Base-by-base conservation (phyloP, 768 basidiomycete species). In the Boletellus ananas region DNA sequence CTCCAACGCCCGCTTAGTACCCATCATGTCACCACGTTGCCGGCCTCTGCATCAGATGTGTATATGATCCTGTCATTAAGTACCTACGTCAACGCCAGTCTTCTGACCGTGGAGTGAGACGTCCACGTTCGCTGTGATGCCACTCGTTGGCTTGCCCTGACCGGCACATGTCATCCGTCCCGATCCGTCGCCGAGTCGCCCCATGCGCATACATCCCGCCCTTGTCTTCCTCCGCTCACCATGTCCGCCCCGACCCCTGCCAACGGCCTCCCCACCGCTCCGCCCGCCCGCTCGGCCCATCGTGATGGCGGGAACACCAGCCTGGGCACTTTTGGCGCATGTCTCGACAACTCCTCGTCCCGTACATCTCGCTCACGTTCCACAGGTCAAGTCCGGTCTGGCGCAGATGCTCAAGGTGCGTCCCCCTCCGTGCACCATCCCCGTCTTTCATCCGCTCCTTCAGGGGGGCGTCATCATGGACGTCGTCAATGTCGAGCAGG, bases 401-500 rank as follows among this genome's bases (percentile, higher is more conserved):
- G 93, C 94, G 4, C 93, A 96, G 77, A 96, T 98, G 94, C 76
- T 96, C 62, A 96, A 96, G 80, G 89, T 86, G 58, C 45, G 49
- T 55, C 37, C 47, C 50, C 23, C 23, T 25, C 48, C 9, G 33
- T 25, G 6, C 21, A 50, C 56, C 54, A 13, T 16, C 25, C 13
- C 14, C 48, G 16, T 25, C 45, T 21, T n/a, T 42, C 18, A 40
- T 43, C 43, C 43, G 50, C 34, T 49, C 35, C 17, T 25, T 20
- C 51, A 88, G 85, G 88, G 87, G 48, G 90, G 87, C 51, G 89
- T 91, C 54, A 92, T 92, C 71, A 96, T 98, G 94, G 95, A 98
- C 67, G 95, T 97, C 43, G 74, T 90, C 57, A 94, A 89, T 60
- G 83, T 75, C 21, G 85, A 90, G 50, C 79, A 81, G 73, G 78